These are phyloP conservation scores for Dactylonectria macrodidyma DNA, from an alignment of 2,329 filamentous ascomycete genomes.

Conservation along the genomic window DNA sequence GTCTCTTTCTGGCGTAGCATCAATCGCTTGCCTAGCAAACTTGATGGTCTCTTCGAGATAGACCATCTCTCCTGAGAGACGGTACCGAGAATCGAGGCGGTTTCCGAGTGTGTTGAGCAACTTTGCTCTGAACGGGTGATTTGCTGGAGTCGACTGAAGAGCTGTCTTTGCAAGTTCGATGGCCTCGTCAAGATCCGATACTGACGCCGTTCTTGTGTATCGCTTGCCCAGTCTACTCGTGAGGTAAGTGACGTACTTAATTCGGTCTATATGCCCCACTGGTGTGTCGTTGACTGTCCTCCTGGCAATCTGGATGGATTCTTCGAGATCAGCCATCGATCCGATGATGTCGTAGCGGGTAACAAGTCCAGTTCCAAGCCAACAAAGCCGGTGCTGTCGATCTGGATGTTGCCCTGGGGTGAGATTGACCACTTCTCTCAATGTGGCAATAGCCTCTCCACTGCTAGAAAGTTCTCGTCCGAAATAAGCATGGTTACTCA, in stretches of 20 bases:
- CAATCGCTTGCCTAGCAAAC: neutral
- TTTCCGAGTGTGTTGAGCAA: neutral
- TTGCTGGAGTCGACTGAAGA: neutral
- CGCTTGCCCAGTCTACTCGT: neutral
- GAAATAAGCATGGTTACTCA: neutral
- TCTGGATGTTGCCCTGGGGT: neutral
- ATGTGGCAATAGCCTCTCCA: neutral
- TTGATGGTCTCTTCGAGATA: neutral
- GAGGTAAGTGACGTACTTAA: neutral
- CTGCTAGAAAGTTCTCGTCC: neutral
- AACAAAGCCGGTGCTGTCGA: neutral
- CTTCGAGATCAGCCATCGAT: neutral
- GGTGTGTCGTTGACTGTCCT: neutral
- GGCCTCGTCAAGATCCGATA: conserved; percentile 1
- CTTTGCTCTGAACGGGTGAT: neutral
- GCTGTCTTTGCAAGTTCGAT: neutral
- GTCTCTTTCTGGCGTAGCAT: conserved; percentile 4
- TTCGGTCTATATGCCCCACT: neutral
- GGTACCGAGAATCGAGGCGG: neutral
- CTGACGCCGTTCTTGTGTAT: neutral
- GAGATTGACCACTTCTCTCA: neutral
- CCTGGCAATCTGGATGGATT: neutral
- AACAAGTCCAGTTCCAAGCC: neutral
- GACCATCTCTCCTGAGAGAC: neutral
- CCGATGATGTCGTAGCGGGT: neutral